These are phyloP conservation scores for Ophiocordyceps camponoti-rufipedis DNA, from an alignment of 2,329 filamentous ascomycete genomes.

Conservation along the genomic window DNA sequence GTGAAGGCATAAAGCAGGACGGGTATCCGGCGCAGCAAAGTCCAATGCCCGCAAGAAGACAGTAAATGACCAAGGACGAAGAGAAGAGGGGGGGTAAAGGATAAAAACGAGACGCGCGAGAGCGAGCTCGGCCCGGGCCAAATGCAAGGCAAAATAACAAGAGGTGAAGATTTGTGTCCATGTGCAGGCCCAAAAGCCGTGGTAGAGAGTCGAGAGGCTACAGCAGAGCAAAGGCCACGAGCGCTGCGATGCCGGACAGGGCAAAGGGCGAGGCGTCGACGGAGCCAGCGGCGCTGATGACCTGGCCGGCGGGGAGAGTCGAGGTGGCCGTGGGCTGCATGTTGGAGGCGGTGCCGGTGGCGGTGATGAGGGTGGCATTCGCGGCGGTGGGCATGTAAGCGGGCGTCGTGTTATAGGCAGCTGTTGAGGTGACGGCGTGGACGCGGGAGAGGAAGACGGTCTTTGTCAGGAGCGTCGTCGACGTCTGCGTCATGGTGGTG, in stretches of 20 bases:
- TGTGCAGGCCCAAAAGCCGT: neutral
- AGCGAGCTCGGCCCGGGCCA: too few relatives aligned
- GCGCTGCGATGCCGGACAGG: conserved; percentile 29
- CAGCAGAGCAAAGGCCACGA: conserved; percentile 31
- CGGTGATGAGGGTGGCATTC: conserved; percentile 6
- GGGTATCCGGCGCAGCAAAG: too few relatives aligned
- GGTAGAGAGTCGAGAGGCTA: conserved; percentile 14
- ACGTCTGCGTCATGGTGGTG: conserved; percentile 25
- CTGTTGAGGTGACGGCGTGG: conserved; percentile 17
- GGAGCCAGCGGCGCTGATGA: conserved; percentile 20
- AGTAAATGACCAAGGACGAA: too few relatives aligned
- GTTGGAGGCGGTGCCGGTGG: conserved; percentile 7
- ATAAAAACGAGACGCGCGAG: too few relatives aligned
- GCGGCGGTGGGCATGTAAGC: conserved; percentile 10
- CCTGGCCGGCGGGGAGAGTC: conserved; percentile 10
- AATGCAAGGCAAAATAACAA: too few relatives aligned
- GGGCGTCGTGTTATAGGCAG: conserved; percentile 14
- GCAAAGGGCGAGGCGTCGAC: conserved; percentile 25
- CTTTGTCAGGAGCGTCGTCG: conserved; percentile 31
- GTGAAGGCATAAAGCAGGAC: too few relatives aligned
- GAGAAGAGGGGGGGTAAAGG: too few relatives aligned
- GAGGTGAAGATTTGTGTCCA: too few relatives aligned
- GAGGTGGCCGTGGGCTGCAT: conserved; percentile 8
- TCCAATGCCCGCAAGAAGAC: too few relatives aligned
- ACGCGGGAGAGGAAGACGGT: conserved; percentile 32